Conservation (phyloP, 1,284 basidiomycete genomes). For the Cryptococcus depauperatus region DNA sequence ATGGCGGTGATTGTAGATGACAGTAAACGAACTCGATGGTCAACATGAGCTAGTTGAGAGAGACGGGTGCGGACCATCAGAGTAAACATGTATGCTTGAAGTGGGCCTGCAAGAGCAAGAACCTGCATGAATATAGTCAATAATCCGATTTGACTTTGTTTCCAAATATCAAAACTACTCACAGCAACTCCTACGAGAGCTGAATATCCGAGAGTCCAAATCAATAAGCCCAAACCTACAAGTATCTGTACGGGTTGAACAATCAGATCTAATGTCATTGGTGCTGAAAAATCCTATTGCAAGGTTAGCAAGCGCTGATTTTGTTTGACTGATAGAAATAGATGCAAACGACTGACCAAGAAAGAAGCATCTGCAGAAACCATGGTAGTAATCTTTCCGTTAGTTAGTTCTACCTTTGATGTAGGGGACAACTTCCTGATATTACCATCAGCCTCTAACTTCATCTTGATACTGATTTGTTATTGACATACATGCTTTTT, state of each 20-base stretch:
- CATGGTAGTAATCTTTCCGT: slow-evolving; percentile 55
- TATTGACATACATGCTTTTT: slow-evolving; percentile 13
- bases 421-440: slow-evolving; percentile 12
- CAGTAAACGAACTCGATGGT: slow-evolving; percentile 48
- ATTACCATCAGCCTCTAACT: not conserved
- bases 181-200: slow-evolving; percentile 38
- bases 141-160: not conserved
- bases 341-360: no score
- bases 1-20: slow-evolving; percentile 39
- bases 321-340: slow-evolving; percentile 36
- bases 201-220: slow-evolving; percentile 47
- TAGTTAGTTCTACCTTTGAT: slow-evolving; percentile 11
- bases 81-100: slow-evolving; percentile 51
- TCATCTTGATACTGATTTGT: not conserved
- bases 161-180: slow-evolving; percentile 46
- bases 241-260: slow-evolving; percentile 48
- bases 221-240: slow-evolving; percentile 58
- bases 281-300: slow-evolving; percentile 13
- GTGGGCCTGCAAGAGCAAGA: slow-evolving; percentile 14
- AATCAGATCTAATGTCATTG: slow-evolving; percentile 48
- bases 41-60: slow-evolving; percentile 63
- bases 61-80: slow-evolving; percentile 58
- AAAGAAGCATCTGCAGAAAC: slow-evolving; percentile 56
- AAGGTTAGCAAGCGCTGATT: no score
- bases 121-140: slow-evolving; percentile 7